Base-by-base conservation (phyloP, 2,329 filamentous ascomycete species). In the Alternaria brassicicola region DNA sequence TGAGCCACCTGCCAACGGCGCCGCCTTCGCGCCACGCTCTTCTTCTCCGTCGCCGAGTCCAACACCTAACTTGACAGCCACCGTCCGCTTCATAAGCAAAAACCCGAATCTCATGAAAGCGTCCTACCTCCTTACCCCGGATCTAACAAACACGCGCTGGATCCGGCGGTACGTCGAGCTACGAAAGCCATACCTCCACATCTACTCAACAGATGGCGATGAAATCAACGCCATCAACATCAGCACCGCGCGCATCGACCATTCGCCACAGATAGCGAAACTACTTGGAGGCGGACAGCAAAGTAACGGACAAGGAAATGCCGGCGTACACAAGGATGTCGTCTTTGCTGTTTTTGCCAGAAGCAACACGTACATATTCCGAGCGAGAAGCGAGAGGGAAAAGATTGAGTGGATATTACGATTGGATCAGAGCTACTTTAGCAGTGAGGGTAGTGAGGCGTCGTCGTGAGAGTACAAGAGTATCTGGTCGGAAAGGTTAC, bases 361-460 rank as follows among this genome's bases (percentile, higher is more conserved):
- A 59, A 90, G 95, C 76, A 97, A 97, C 78, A 97, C 93, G 30
- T 99, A 93, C 86, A 83, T 99, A 38, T 98, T 99, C 77, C 92
- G 93, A 13, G 91, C 93, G 23, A 85, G 93, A 57, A 94, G 88
- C 69, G 94, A 97, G 80, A 85, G 89, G 47, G 93, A 97, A 77
- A 97, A 97, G 82, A 89, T 93, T 68, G 95, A 98, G 76, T 99
- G 95, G 95, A 97, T 99, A 68, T 86, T 96, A 77, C 89, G 90
- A 71, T 92, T 99, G 68, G 95, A 99, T 78, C 90, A 97, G 81
- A 91, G 89, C 66, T 88, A 85, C 75, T 86, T 87, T 41, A 64
- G 61, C 21, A 65, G 62, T 10, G 68, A 70, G 55, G 66, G 64
- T 23, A 66, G 65, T 43, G 67, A 68, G 42, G 65, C 19, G 36